Evolutionary conservation across 2,329 filamentous ascomycete genomes (phyloP).

Genomic region (Fusarium guadeloupense): DNA sequence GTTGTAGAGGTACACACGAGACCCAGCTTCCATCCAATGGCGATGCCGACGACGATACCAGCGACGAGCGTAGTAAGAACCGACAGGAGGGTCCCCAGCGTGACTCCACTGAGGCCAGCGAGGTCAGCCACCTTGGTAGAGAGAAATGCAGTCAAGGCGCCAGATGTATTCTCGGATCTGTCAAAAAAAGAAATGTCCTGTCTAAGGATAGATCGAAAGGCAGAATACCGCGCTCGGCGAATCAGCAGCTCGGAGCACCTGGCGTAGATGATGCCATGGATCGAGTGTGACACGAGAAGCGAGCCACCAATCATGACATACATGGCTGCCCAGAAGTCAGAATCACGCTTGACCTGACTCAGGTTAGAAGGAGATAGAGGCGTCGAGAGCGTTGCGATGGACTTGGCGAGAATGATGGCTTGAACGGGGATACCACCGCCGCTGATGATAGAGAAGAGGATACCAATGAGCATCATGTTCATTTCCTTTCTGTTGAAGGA

Average conservation of each 20-base stretch:
- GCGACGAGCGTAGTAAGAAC: slow-evolving; percentile 5
- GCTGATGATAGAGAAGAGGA: slow-evolving; percentile 19
- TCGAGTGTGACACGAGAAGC: slow-evolving; percentile 47
- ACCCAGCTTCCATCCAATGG: slow-evolving; percentile 55
- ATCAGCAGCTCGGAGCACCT: slow-evolving; percentile 32
- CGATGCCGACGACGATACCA: slow-evolving; percentile 11
- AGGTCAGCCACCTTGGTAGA: slow-evolving; percentile 17
- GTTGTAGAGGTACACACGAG: slow-evolving; percentile 55
- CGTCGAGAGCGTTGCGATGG: slow-evolving; percentile 25
- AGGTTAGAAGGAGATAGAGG: slow-evolving; percentile 17
- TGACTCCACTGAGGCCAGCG: slow-evolving; percentile 17
- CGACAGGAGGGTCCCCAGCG: slow-evolving; percentile 14
- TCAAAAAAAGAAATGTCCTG: slow-evolving; percentile 52
- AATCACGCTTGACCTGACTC: slow-evolving; percentile 28
- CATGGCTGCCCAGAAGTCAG: slow-evolving; percentile 59
- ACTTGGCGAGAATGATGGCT: slow-evolving; percentile 42
- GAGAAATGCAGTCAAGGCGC: slow-evolving; percentile 38
- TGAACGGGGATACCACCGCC: slow-evolving; percentile 45
- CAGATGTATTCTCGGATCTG: slow-evolving; percentile 28
- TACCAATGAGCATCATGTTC: not conserved
- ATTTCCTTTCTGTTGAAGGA: slow-evolving; percentile 14
- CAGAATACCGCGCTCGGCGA: not conserved
- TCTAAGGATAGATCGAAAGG: slow-evolving; percentile 40
- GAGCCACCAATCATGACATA: slow-evolving; percentile 56
- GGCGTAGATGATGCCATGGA: slow-evolving; percentile 31